Conservation (phyloP, 306 rosid genomes). For the Prunus campanulata region DNA sequence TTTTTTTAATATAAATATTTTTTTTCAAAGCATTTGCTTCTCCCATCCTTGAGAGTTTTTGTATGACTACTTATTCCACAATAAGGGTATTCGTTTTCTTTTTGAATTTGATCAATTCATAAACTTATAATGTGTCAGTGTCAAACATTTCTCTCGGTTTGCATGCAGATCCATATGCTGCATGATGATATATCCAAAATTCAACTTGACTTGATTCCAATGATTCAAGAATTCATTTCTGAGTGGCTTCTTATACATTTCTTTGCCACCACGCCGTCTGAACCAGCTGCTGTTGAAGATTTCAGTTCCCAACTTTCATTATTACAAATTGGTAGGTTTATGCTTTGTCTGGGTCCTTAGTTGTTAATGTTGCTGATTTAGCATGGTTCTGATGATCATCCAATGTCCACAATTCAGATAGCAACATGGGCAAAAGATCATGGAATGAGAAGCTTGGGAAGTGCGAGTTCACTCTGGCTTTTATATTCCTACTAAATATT, state of each 20-base stretch:
- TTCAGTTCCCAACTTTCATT: conserved; percentile 81
- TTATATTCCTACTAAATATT: conserved; percentile 55
- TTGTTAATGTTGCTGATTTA: conserved; percentile 5
- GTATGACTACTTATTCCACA: not conserved
- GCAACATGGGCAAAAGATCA: conserved; percentile 47
- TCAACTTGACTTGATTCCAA: conserved; percentile 75
- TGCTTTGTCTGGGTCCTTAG: conserved; percentile 3
- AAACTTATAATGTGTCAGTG: not conserved
- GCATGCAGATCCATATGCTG: conserved; percentile 61
- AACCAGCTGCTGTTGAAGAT: conserved; percentile 68
- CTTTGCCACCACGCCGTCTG: conserved; percentile 73
- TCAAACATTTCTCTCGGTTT: not conserved
- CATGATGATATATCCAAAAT: conserved; percentile 68
- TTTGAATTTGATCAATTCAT: not conserved
- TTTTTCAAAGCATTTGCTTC: not conserved
- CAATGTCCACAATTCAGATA: conserved; percentile 45
- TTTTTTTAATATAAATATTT: not conserved
- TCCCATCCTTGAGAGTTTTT: not conserved
- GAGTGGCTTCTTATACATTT: conserved; percentile 84
- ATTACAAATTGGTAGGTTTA: conserved; percentile 72
- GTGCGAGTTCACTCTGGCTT: conserved; percentile 78
- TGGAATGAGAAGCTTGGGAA: conserved; percentile 78
- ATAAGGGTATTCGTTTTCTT: not conserved
- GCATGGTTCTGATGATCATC: conserved; percentile 12
- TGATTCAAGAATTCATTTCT: conserved; percentile 76